Evolutionary conservation across 352 stramenopile species (phyloP), one percentile per base, ranked within the genome.

Genomic region (Pythium rhizo-oryzae): DNA sequence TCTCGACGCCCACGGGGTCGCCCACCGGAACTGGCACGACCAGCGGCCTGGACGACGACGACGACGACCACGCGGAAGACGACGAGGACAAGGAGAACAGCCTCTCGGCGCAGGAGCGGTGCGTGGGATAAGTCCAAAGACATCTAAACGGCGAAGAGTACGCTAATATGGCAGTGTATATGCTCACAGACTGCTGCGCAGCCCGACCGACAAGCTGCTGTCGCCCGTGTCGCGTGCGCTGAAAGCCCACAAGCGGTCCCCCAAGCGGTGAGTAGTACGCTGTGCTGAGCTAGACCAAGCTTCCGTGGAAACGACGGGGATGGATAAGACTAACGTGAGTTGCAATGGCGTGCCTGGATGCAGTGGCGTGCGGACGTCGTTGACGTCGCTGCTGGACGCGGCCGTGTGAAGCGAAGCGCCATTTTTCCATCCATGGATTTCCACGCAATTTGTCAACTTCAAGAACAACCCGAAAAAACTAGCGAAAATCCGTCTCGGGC

Each of bases 181-280:
- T 33, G 28, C 6, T 21, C 33, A 3, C 62, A 92, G 82, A 56
- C 60, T 92, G 43, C 67, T 87, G 0, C 77, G 69, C 13, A 92
- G 84, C 44, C 84, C 84, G 1, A 92, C 84, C 8, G 84, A 92
- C 69, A 85, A 79, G 49, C 67, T 90, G 62, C 28, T 91, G n/a
- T 91, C 84, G 16, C 84, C 84, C 12, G 80, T 89, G 5, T 88
- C 77, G 1, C 74, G 72, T 28, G 82, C 82, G 15, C 58, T 92
- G 15, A 74, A 69, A 16, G 70, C 69, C 19, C 72, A 70, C 43
- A 69, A 67, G 52, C 62, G 52, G 30, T 53, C 46, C 19, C 59
- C 59, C 21, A 74, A 70, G 19, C 54, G 62, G 67, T 74, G 63
- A 23, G 56, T 41, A n/a, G n/a, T n/a, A n/a, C n/a, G n/a, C n/a